Percentiles rank a stretch among this genome's conserved stretches.
Evolutionary conservation across 805 yeast genomes (phyloP).

Genomic region (Lipomyces japonicus): DNA sequence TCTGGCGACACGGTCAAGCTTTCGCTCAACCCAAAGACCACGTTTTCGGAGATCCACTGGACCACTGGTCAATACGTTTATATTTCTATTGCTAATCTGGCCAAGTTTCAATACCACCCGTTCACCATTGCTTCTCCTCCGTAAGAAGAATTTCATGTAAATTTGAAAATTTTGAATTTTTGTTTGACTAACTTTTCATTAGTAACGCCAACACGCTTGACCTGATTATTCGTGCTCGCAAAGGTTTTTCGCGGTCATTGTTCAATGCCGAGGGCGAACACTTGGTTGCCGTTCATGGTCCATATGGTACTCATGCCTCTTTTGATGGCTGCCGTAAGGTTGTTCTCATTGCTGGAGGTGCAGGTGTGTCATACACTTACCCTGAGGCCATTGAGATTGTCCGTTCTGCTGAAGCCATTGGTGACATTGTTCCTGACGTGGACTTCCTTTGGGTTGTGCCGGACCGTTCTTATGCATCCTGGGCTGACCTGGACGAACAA

Average conservation of each 20-base stretch:
- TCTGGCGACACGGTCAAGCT: conserved; percentile 29
- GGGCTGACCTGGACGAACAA: conserved; percentile 32
- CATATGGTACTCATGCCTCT: conserved; percentile 21
- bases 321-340: conserved; percentile 29
- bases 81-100: conserved; percentile 24
- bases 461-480: conserved; percentile 27
- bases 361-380: conserved; percentile 36
- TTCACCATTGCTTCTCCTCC: conserved; percentile 30
- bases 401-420: conserved; percentile 17
- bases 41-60: conserved; percentile 29
- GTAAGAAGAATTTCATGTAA: conserved; percentile 4
- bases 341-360: conserved; percentile 36
- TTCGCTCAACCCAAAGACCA: conserved; percentile 21
- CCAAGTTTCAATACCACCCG: conserved; percentile 28
- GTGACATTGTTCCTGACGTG: conserved; percentile 27
- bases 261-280: conserved; percentile 25
- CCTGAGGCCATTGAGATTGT: conserved; percentile 29
- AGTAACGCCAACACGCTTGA: conserved; percentile 31
- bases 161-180: neutral
- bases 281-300: conserved; percentile 27
- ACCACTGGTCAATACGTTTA: conserved; percentile 31
- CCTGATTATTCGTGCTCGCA: conserved; percentile 34
- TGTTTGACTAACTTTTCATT: neutral
- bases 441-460: conserved; percentile 36
- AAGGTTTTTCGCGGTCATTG: conserved; percentile 33